Percentiles rank a stretch among this genome's conserved stretches.
Conservation (phyloP, 2,329 filamentous ascomycete species). For the Blumeria hordei region DNA sequence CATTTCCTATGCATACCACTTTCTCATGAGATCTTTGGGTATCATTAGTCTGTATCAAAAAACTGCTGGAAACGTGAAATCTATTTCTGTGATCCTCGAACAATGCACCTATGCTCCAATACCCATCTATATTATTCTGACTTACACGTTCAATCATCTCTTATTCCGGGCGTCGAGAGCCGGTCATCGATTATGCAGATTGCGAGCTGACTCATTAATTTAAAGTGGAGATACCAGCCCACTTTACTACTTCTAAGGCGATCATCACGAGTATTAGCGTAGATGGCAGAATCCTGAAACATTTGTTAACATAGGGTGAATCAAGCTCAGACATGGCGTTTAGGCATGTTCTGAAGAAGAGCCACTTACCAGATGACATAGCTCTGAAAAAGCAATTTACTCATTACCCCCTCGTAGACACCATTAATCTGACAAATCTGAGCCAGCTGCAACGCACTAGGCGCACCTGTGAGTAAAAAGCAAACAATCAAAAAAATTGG, state of each 20-base stretch:
- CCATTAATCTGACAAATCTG: conserved; percentile 98
- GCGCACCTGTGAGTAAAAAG: conserved; percentile 84
- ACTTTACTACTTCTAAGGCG: conserved; percentile 78
- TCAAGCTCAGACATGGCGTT: background rate
- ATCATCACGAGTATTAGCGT: conserved; percentile 77
- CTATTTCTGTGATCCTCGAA: no score
- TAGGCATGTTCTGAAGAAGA: background rate
- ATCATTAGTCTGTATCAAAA: no score
- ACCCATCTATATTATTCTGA: no score
- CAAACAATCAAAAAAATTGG: conserved; percentile 97
- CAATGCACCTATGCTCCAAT: no score
- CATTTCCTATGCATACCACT: no score
- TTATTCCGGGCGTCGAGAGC: no score
- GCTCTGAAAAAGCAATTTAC: conserved; percentile 78
- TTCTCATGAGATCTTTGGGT: no score
- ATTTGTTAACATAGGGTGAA: conserved; percentile 3
- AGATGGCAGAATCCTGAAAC: conserved; percentile 56
- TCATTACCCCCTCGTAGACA: conserved; percentile 90
- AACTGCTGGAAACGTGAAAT: no score
- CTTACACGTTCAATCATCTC: no score
- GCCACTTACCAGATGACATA: conserved; percentile 65
- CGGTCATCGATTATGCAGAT: no score
- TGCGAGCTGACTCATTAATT: background rate
- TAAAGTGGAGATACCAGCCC: conserved; percentile 27
- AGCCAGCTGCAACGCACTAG: conserved; percentile 77